Conservation (phyloP, 2,329 filamentous ascomycete species). For the Aspergillus phoenicis region DNA sequence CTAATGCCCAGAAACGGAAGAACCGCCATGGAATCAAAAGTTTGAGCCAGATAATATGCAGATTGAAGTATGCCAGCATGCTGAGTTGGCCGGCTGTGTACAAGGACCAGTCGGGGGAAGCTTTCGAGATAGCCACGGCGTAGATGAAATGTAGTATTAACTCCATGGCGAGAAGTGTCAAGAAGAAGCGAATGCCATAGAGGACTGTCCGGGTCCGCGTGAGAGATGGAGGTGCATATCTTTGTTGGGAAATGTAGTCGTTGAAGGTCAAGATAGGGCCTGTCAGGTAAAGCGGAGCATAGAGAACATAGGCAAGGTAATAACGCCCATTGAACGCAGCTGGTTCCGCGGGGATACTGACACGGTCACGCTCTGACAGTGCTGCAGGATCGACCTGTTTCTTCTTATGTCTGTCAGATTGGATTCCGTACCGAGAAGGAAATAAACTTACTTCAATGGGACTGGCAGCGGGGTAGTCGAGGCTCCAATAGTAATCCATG, state of each 20-base stretch:
- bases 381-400: slow-evolving; percentile 91
- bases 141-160: slow-evolving; percentile 89
- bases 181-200: slow-evolving; percentile 79
- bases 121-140: slow-evolving; percentile 86
- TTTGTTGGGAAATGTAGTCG: slow-evolving; percentile 87
- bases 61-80: slow-evolving; percentile 91
- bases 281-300: slow-evolving; percentile 88
- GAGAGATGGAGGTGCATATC: slow-evolving; percentile 72
- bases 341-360: slow-evolving; percentile 71
- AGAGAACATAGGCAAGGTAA: slow-evolving; percentile 86
- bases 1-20: slow-evolving; percentile 92
- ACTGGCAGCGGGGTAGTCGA: slow-evolving; percentile 64
- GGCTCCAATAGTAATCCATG: slow-evolving; percentile 92
- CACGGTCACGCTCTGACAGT: slow-evolving; percentile 85
- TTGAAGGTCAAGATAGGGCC: slow-evolving; percentile 97
- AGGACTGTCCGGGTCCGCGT: slow-evolving; percentile 70
- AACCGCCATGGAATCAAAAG: slow-evolving; percentile 96
- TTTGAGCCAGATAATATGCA: slow-evolving; percentile 97
- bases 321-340: slow-evolving; percentile 77
- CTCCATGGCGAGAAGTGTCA: slow-evolving; percentile 86
- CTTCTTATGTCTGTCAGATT: slow-evolving; percentile 69
- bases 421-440: not conserved
- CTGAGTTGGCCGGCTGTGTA: slow-evolving; percentile 87
- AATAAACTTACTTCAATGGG: slow-evolving; percentile 73
- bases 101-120: slow-evolving; percentile 73